These are phyloP conservation scores for Paraphaeosphaeria minitans DNA, from an alignment of 2,329 filamentous ascomycete species.

Conservation along the genomic window DNA sequence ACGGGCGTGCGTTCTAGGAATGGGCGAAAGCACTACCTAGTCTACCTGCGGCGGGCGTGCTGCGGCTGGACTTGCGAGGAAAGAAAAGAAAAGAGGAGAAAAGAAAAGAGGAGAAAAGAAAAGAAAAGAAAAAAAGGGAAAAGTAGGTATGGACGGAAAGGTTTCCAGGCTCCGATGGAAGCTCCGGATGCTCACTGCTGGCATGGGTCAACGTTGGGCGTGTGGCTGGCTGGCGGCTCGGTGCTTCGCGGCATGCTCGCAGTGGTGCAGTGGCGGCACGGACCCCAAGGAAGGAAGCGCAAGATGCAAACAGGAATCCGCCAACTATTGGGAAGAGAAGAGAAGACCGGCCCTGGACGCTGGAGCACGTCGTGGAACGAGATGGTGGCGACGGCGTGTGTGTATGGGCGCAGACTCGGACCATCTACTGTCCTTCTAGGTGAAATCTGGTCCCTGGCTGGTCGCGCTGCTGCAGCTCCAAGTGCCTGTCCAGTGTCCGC, in stretches of 20 bases:
- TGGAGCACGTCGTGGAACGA: neutral
- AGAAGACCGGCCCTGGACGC: too few relatives aligned
- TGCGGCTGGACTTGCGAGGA: neutral
- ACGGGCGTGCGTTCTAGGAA: neutral
- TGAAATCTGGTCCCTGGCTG: neutral
- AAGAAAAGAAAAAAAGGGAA: too few relatives aligned
- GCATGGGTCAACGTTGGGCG: neutral
- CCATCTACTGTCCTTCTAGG: too few relatives aligned
- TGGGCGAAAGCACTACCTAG: neutral
- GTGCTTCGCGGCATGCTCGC: neutral
- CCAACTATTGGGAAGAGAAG: neutral
- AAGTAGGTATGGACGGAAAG: too few relatives aligned
- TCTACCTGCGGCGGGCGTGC: neutral
- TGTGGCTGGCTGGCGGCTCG: conserved; percentile 2
- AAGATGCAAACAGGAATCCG: conserved; percentile 1
- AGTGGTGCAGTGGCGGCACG: conserved; percentile 3
- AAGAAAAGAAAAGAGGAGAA: too few relatives aligned
- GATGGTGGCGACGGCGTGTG: neutral
- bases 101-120: too few relatives aligned
- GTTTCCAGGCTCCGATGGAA: too few relatives aligned
- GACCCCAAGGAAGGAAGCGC: neutral
- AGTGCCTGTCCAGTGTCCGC: too few relatives aligned
- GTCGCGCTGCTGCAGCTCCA: neutral
- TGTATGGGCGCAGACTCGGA: too few relatives aligned
- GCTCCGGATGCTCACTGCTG: neutral